Conservation (phyloP, 1,284 basidiomycete species). For the Fomitopsis palustris region DNA sequence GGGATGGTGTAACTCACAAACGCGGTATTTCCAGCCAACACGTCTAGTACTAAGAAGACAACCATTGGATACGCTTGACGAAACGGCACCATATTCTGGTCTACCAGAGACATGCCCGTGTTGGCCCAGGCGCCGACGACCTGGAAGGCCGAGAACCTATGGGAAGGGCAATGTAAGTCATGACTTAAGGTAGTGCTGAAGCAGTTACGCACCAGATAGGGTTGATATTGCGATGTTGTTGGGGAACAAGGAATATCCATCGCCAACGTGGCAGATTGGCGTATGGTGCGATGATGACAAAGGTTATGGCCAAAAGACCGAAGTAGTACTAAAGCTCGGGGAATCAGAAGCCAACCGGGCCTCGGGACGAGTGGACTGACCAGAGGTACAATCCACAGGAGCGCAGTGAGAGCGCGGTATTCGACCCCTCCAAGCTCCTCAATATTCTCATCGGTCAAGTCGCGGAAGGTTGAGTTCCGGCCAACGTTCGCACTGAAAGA, state of each 20-base stretch:
- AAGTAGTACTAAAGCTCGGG: constrained; percentile 46
- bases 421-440: constrained; percentile 95
- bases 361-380: constrained; percentile 16
- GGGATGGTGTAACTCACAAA: constrained; percentile 38
- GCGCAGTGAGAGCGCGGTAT: constrained; percentile 81
- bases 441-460: constrained; percentile 78
- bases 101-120: constrained; percentile 58
- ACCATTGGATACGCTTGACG: constrained; percentile 58
- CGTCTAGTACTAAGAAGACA: constrained; percentile 41
- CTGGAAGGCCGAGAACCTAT: constrained; percentile 62
- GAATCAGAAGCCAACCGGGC: no score
- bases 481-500: constrained; percentile 84
- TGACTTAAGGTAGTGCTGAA: not conserved
- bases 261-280: constrained; percentile 34
- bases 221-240: constrained; percentile 35
- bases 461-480: constrained; percentile 84
- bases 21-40: constrained; percentile 63
- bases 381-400: constrained; percentile 53
- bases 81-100: constrained; percentile 57
- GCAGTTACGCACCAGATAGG: constrained; percentile 35
- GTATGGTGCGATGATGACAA: constrained; percentile 54
- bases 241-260: constrained; percentile 23
- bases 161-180: not conserved
- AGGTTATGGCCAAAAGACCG: constrained; percentile 60
- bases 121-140: constrained; percentile 61